Evolutionary conservation across 805 yeast genomes (phyloP), one percentile per base, ranked within the genome.

Genomic region (Metschnikowia gruessii): DNA sequence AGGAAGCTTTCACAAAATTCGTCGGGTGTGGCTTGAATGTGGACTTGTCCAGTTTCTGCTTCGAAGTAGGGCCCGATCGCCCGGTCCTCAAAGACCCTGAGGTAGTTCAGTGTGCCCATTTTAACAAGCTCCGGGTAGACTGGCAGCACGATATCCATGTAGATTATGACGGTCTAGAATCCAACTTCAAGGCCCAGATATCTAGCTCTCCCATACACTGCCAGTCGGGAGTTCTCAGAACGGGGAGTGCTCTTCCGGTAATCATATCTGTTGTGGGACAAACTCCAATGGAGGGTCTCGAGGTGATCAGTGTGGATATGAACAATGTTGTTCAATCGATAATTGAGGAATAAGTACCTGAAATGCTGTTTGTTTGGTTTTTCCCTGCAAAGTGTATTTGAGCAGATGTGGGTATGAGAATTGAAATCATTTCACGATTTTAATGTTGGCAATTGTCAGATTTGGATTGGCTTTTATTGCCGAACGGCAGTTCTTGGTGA

Each of bases 1-100:
- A 87, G 59, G 96, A 87, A 60, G 80, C 88, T 17, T 85, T 80
- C 57, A 76, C 87, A 6, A 87, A 87, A 56, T 77, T 74, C 32
- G 55, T 76, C 2, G 95, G 95, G 0, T 63, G 73, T 15, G 95
- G 95, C 15, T 34, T 56, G 34, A 56, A 56, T 21, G 43, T 49
- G 17, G 58, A 56, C 40, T 45, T 56, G 40, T 19, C 49, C n/a
- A 32, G 42, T 16, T 48, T 54, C 32, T 33, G 26, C 37, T 53
- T 55, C 29, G n/a, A 18, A 7, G 29, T 40, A 11, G 45, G 49
- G 30, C 44, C 41, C 5, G 13, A 31, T 4, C 29, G 37, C 4
- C 41, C 42, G 12, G 12, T n/a, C 10, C 28, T 36, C 13, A 15
- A 4, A 10, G 33, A 40, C 17, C 42, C 34, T 15, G 13, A 15